Evolutionary conservation across 345 rosid species (phyloP), one percentile per base, ranked within the genome.

Genomic region (Triadica sebifera): DNA sequence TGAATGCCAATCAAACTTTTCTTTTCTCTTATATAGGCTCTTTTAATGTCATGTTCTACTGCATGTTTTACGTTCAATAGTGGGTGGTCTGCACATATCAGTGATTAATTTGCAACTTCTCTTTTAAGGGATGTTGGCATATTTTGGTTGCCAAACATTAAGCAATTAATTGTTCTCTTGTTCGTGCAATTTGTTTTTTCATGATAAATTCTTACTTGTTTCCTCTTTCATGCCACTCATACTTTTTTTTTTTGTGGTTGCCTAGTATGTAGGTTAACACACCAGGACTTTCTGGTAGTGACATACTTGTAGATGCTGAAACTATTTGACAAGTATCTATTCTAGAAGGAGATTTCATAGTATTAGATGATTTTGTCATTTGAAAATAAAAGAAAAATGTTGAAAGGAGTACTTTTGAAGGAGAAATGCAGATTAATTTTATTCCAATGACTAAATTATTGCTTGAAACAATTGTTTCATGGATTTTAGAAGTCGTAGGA

Each of bases 301-400:
- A n/a, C 64, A 39, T 67, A 43, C 19, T 45, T 63, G 43, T 16
- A 43, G 78, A 80, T 67, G 65, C 72, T 60, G 72, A 59, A 51
- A 39, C 70, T 50, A 20, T 65, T 4, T 37, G 66, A 47, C 66
- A 57, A 17, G 38, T 37, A 38, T 69, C 88, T 43, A 77, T 82
- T 70, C 20, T 77, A 20, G 81, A 71, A 37, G 87, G 71, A 55
- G 86, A 87, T 79, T 85, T 78, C 38, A 57, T 85, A 47, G 90
- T 84, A 78, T 43, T 87, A 70, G 77, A 85, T 34, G 89, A 89
- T 81, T 83, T 85, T 55, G 20, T 71, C 69, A 45, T 45, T 61
- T 69, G 80, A 80, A 70, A 70, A 41, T 61, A 50, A 11, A 52
- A 61, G 20, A 59, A 43, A 43, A 43, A 67, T 53, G 65, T 24